A percentile compares a stretch with the other conserved stretches of the same genome.
phyloP scores from a whole-genome alignment of 2,329 filamentous ascomycete species.

The Diaporthe ampelina region DNA sequence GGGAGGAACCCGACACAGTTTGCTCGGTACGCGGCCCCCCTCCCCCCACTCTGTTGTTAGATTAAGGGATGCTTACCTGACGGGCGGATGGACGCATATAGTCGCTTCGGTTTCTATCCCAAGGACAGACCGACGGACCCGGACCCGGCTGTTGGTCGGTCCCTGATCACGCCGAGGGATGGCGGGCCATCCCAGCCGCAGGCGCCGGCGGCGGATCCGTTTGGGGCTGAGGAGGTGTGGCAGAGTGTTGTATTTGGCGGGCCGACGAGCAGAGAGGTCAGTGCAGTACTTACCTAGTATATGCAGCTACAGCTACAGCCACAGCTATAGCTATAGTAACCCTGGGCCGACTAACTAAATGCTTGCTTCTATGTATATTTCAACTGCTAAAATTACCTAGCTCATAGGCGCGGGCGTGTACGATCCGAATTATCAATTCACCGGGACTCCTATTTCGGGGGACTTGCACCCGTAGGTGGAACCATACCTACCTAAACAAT shows the following conservation, averaged over 20 bases:
- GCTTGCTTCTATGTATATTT: not conserved
- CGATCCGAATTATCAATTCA: not conserved
- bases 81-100: too few species aligned
- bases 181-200: not conserved
- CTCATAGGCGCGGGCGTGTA: not conserved
- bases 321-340: too few species aligned
- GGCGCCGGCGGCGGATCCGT: not conserved
- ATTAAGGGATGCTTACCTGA: too few species aligned
- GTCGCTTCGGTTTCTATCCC: constrained; percentile 11
- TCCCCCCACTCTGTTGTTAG: too few species aligned
- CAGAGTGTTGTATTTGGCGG: not conserved
- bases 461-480: not conserved
- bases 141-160: not conserved
- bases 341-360: too few species aligned
- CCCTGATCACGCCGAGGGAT: not conserved
- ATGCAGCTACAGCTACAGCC: too few species aligned
- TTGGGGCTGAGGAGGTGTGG: not conserved
- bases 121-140: not conserved
- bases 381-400: not conserved
- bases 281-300: too few species aligned
- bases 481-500: too few species aligned
- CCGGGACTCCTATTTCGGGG: not conserved
- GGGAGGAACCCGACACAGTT: not conserved
- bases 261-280: constrained; percentile 8
- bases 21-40: not conserved